These are phyloP conservation scores for Solanum etuberosum DNA, from an alignment of 257 asterid genomes.

Conservation along the genomic window DNA sequence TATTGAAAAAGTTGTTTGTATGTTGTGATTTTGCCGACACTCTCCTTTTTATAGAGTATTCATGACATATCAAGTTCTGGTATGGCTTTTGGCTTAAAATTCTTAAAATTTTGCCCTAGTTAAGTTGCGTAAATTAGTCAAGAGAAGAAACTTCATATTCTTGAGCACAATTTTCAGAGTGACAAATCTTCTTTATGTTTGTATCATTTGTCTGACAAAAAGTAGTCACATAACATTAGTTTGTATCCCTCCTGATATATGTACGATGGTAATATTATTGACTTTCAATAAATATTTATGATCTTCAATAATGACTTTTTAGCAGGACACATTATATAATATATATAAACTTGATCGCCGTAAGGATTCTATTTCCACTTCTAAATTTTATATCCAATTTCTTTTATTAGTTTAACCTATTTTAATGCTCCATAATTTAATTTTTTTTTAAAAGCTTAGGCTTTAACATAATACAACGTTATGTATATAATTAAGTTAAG, in stretches of 20 bases:
- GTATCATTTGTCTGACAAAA: not conserved
- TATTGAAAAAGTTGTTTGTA: not conserved
- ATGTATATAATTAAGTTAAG: too few relatives aligned
- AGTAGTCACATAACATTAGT: not conserved
- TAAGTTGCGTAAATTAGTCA: not conserved
- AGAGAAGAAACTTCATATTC: not conserved
- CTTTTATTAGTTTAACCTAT: not conserved
- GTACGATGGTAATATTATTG: not conserved
- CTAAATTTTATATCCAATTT: not conserved
- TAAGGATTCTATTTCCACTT: not conserved
- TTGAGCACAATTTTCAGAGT: not conserved
- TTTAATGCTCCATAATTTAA: not conserved
- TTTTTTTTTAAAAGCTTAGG: too few relatives aligned
- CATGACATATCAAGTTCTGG: not conserved
- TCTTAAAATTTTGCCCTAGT: not conserved
- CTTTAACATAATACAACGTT: too few relatives aligned
- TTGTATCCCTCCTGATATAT: not conserved
- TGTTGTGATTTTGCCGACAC: not conserved
- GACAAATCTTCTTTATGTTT: not conserved
- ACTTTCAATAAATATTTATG: too few relatives aligned
- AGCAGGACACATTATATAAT: too few relatives aligned
- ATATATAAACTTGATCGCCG: too few relatives aligned
- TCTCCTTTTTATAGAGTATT: too few relatives aligned
- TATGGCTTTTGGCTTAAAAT: not conserved
- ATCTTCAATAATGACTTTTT: too few relatives aligned